These are phyloP conservation scores for Puccinellia tenuiflora DNA, from an alignment of 176 grass and related monocot species.

Conservation along the genomic window DNA sequence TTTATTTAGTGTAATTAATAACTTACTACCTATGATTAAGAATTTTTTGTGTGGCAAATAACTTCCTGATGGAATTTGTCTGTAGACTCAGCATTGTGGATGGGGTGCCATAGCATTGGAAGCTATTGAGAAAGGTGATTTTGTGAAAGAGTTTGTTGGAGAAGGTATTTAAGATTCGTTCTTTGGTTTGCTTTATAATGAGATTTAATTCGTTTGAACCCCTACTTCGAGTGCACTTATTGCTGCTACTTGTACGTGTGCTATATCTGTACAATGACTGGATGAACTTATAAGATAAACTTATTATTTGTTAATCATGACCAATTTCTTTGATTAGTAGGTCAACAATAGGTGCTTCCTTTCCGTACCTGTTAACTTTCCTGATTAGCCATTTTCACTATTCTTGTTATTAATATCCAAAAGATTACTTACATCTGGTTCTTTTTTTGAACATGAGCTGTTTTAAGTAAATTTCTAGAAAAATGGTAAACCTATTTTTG, in stretches of 20 bases:
- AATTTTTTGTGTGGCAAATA: background rate
- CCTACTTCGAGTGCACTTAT: slow-evolving; percentile 3
- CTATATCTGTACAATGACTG: background rate
- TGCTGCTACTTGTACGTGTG: background rate
- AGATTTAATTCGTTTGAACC: background rate
- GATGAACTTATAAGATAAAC: background rate
- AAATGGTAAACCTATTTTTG: background rate
- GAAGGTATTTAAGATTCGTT: slow-evolving; percentile 58
- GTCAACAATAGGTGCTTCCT: background rate
- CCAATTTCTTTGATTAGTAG: background rate
- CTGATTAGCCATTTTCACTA: background rate
- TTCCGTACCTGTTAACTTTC: background rate
- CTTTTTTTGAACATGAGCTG: background rate
- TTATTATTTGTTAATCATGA: background rate
- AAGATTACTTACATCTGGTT: background rate
- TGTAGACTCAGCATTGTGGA: slow-evolving; percentile 76
- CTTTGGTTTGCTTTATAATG: slow-evolving; percentile 6
- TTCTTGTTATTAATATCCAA: background rate
- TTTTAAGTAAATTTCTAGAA: background rate
- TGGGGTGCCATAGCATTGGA: slow-evolving; percentile 74
- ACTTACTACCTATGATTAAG: background rate
- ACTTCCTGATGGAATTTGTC: background rate
- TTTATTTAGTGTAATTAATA: background rate
- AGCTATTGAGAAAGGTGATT: slow-evolving; percentile 69
- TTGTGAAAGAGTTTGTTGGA: slow-evolving; percentile 96